These are phyloP conservation scores for Millerozyma miso DNA, from an alignment of 805 yeast species.

Conservation along the genomic window DNA sequence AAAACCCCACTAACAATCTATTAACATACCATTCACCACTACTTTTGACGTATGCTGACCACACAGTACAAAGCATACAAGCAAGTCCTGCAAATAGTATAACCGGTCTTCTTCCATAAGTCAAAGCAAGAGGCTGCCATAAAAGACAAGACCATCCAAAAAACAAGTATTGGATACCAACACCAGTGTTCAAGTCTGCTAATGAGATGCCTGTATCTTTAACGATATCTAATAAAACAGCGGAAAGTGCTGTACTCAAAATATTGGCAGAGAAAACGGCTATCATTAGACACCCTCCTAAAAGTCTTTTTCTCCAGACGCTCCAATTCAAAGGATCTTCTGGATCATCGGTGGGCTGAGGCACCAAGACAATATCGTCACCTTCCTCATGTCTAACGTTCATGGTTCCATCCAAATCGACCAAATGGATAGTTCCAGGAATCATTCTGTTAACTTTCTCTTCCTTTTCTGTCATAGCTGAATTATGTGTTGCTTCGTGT, in stretches of 20 bases:
- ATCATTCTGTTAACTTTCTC: conserved; percentile 22
- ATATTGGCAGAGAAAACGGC: conserved; percentile 21
- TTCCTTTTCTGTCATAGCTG: not conserved
- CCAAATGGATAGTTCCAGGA: conserved; percentile 51
- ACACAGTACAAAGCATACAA: conserved; percentile 23
- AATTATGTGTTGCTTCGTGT: not conserved
- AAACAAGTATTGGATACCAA: conserved; percentile 48
- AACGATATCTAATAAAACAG: conserved; percentile 22
- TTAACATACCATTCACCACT: conserved; percentile 17
- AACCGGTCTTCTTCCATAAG: conserved; percentile 26
- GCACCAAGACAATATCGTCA: conserved; percentile 26
- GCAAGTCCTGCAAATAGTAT: conserved; percentile 23
- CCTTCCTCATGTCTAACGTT: conserved; percentile 20
- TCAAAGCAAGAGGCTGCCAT: conserved; percentile 30
- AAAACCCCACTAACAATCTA: conserved; percentile 23
- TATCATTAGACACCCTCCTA: conserved; percentile 8
- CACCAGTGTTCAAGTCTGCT: conserved; percentile 35
- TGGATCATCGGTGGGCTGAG: conserved; percentile 30
- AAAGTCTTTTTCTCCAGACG: conserved; percentile 16
- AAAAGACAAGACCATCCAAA: conserved; percentile 34
- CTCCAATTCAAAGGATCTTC: conserved; percentile 35
- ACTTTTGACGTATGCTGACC: conserved; percentile 26
- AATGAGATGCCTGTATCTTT: not conserved
- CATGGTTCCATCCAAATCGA: conserved; percentile 36
- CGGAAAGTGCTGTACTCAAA: conserved; percentile 11